Conservation (phyloP, 176 grass and related monocot genomes). For the Lolium rigidum region DNA sequence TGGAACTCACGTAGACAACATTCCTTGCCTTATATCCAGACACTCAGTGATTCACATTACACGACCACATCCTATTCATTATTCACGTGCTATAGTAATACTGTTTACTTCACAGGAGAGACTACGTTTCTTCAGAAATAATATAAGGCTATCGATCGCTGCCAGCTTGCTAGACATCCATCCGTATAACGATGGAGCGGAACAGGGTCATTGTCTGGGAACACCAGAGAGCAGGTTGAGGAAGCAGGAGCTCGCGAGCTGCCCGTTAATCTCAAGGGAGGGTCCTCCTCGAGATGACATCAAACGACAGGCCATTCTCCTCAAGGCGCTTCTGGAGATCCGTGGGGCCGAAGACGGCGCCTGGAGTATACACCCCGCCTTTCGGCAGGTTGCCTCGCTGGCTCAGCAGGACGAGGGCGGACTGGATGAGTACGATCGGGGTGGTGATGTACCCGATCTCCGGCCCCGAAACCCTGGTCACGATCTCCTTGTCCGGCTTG, state of each 20-base stretch:
- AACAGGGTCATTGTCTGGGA: background rate
- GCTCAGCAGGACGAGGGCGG: constrained; percentile 67
- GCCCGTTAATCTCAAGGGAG: constrained; percentile 11
- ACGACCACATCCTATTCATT: background rate
- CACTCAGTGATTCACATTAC: background rate
- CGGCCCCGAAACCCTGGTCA: constrained; percentile 75
- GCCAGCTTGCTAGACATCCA: background rate
- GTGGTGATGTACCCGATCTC: constrained; percentile 85
- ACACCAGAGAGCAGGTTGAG: background rate
- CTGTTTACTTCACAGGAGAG: constrained; percentile 14
- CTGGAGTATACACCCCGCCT: constrained; percentile 76
- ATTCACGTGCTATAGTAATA: background rate
- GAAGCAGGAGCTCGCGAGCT: background rate
- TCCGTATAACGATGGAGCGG: background rate
- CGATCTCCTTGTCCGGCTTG: constrained; percentile 74
- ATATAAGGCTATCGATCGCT: background rate
- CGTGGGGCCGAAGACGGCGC: constrained; percentile 68
- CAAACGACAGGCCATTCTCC: constrained; percentile 77
- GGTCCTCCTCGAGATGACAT: constrained; percentile 53
- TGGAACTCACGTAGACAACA: too few relatives aligned
- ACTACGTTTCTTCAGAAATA: background rate
- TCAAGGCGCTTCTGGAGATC: constrained; percentile 75
- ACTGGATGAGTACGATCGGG: constrained; percentile 80
- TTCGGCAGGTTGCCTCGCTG: constrained; percentile 71
- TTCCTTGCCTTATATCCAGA: too few relatives aligned